Evolutionary conservation across 2,329 filamentous ascomycete species (phyloP), one percentile per base, ranked within the genome.

Genomic region (Ascochyta rabiei): DNA sequence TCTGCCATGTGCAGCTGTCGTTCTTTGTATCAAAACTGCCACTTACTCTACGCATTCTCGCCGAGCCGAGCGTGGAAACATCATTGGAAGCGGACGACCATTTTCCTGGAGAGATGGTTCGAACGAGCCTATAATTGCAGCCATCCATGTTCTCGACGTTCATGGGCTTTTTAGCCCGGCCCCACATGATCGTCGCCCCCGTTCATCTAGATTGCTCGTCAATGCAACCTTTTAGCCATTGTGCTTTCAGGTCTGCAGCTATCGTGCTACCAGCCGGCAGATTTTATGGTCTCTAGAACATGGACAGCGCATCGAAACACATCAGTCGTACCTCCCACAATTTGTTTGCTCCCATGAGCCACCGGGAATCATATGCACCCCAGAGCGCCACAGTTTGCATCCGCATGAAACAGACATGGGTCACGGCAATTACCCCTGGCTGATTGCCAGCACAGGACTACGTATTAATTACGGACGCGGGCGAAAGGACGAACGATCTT

Each of bases 391-490:
- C 63, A 51, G 44, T 55, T 48, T 57, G 34, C 40, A 47, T 53
- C 53, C 58, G 63, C 64, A 65, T 67, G 39, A 60, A 63, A 53
- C 34, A 30, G 35, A 44, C 61, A 63, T 60, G 59, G 55, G 53
- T 52, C 31, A 53, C 50, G 59, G 63, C 60, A 57, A 63, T 59
- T 56, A 66, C 37, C 70, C 69, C 56, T 69, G 66, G 56, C 44
- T 48, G 48, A 59, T 55, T 59, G 35, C 44, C 64, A 63, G 66
- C 59, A 60, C 64, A 65, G 54, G 63, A 51, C 62, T 53, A 52
- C 49, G 57, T 46, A 56, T 72, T 71, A 48, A 71, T 72, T 72
- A 57, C 58, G 46, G 57, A 21, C 57, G 61, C 71, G 71, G 71
- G 68, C 68, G 65, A 74, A 73, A 69, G 71, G 71, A 64, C 63